These are phyloP conservation scores for Exophiala viscosa DNA, from an alignment of 2,329 filamentous ascomycete species.

Conservation along the genomic window DNA sequence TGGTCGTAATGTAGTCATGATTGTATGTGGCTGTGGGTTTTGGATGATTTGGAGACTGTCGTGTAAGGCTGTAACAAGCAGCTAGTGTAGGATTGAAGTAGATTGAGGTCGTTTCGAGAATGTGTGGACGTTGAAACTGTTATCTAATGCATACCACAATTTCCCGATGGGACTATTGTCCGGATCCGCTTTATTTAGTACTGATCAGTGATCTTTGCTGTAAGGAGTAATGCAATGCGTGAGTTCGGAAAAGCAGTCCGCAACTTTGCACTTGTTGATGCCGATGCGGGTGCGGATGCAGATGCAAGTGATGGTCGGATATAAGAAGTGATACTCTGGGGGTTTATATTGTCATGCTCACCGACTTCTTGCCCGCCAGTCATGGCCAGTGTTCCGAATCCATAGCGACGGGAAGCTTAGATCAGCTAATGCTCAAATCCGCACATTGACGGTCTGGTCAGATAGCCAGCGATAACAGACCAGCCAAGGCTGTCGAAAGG, in stretches of 20 bases:
- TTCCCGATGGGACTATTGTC: neutral
- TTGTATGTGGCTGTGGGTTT: neutral
- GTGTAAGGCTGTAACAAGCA: neutral
- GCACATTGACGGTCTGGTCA: no score
- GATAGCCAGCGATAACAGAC: no score
- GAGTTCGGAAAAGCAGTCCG: neutral
- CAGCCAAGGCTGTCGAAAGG: no score
- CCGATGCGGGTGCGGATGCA: neutral
- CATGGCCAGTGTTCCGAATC: no score
- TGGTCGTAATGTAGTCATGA: conserved; percentile 22
- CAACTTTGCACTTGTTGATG: neutral
- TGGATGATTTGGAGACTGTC: neutral
- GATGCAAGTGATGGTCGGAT: neutral
- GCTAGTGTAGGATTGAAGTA: neutral
- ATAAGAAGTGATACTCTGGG: no score
- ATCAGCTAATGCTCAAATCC: no score
- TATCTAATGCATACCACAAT: conserved; percentile 1
- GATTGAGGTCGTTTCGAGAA: neutral
- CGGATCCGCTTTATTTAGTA: neutral
- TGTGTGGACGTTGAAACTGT: neutral
- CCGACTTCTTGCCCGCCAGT: no score
- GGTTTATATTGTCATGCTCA: no score
- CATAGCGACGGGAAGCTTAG: no score
- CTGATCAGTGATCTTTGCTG: neutral
- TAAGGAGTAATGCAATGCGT: neutral